phyloP scores from a whole-genome alignment of 805 yeast species.

The Hanseniaspora guilliermondii region DNA sequence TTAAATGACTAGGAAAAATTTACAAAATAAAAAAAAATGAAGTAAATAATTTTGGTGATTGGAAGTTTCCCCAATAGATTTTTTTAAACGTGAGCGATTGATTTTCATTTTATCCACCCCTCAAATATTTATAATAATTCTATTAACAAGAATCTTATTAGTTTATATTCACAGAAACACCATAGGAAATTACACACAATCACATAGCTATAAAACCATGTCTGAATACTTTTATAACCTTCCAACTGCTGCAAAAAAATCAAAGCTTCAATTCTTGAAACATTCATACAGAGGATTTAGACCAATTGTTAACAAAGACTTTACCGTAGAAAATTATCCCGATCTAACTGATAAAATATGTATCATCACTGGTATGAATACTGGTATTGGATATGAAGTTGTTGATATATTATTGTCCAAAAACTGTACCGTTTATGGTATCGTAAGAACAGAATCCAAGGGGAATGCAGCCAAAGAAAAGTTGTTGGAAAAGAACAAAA shows the following conservation, averaged over 20 bases:
- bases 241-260: slow-evolving; percentile 20
- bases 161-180: not conserved
- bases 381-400: slow-evolving; percentile 29
- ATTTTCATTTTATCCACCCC: not conserved
- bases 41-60: too few species aligned
- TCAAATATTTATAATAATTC: too few species aligned
- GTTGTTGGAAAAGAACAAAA: slow-evolving; percentile 20
- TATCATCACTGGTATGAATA: slow-evolving; percentile 31
- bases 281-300: slow-evolving; percentile 21
- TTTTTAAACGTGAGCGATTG: too few species aligned
- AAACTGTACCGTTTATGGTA: slow-evolving; percentile 26
- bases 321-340: slow-evolving; percentile 28
- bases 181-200: not conserved
- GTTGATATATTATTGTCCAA: slow-evolving; percentile 24
- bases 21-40: too few species aligned
- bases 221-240: not conserved
- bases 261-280: slow-evolving; percentile 13
- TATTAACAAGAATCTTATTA: too few species aligned
- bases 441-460: slow-evolving; percentile 28
- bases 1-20: too few species aligned
- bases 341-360: slow-evolving; percentile 30
- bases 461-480: slow-evolving; percentile 26
- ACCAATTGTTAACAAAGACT: slow-evolving; percentile 23
- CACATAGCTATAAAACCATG: not conserved
- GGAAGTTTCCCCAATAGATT: too few species aligned